phyloP scores from a whole-genome alignment of 2,329 filamentous ascomycete species.

The Neonectria ditissima region DNA sequence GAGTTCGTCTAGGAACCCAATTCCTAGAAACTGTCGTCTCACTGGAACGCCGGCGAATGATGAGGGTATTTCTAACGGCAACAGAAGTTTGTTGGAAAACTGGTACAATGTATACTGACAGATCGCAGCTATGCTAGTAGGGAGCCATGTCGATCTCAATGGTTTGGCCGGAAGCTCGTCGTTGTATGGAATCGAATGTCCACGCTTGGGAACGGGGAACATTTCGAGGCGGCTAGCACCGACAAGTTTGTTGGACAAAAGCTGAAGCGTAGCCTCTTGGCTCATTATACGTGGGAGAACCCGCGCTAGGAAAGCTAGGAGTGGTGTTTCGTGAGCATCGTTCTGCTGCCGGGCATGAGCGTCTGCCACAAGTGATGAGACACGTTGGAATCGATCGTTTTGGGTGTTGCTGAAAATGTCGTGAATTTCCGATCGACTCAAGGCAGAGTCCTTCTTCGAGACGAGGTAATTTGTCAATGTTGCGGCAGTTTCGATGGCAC shows the following conservation, averaged over 20 bases:
- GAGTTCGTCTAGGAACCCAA: not conserved
- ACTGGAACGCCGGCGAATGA: not conserved
- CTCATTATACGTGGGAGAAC: not conserved
- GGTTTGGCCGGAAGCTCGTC: not conserved
- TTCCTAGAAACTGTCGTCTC: not conserved
- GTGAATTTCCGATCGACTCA: not conserved
- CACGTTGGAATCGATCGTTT: not conserved
- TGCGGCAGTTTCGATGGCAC: conserved; percentile 26
- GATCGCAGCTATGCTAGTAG: not conserved
- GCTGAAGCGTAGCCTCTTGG: not conserved
- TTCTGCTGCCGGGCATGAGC: not conserved
- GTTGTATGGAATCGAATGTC: not conserved
- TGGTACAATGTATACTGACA: not conserved
- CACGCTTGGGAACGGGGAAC: not conserved
- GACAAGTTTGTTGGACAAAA: not conserved
- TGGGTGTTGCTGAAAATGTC: not conserved
- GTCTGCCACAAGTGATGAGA: not conserved
- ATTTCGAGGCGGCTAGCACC: not conserved
- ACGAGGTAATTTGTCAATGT: conserved; percentile 9
- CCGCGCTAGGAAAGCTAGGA: not conserved
- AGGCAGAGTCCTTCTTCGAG: not conserved
- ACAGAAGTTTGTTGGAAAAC: not conserved
- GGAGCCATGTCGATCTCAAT: not conserved
- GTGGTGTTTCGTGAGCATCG: not conserved
- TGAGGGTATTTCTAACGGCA: not conserved